phyloP scores from a whole-genome alignment of 1,284 basidiomycete genomes.

The Boletus albobrunnescens region DNA sequence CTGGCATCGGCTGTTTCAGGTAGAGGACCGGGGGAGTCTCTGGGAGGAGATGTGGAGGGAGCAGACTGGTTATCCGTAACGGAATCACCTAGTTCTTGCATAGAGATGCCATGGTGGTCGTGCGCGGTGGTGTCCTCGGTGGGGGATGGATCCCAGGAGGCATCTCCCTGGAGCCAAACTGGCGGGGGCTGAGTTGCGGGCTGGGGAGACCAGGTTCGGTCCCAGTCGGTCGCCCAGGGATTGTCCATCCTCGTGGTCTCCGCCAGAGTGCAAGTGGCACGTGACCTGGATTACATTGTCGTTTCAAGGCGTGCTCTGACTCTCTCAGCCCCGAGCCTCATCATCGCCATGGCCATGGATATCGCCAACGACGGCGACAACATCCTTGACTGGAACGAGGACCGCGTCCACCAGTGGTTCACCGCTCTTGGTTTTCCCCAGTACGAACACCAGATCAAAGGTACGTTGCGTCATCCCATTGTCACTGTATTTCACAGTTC shows the following conservation, averaged over 20 bases:
- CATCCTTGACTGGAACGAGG: conserved; percentile 80
- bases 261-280: background rate
- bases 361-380: conserved; percentile 37
- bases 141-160: background rate
- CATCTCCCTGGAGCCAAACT: background rate
- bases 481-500: conserved; percentile 3
- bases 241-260: conserved; percentile 2
- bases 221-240: conserved; percentile 1
- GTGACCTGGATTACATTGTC: conserved; percentile 5
- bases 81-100: background rate
- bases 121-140: background rate
- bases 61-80: conserved; percentile 4
- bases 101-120: background rate
- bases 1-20: conserved; percentile 1
- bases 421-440: conserved; percentile 72
- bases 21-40: background rate
- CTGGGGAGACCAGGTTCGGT: background rate
- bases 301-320: background rate
- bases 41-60: background rate
- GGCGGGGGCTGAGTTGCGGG: background rate
- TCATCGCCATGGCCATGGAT: conserved; percentile 33
- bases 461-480: conserved; percentile 31
- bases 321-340: background rate
- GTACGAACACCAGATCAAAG: conserved; percentile 71
- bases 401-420: conserved; percentile 75